Evolutionary conservation across 257 asterid genomes (phyloP).

Genomic region (Rubia yunnanensis): DNA sequence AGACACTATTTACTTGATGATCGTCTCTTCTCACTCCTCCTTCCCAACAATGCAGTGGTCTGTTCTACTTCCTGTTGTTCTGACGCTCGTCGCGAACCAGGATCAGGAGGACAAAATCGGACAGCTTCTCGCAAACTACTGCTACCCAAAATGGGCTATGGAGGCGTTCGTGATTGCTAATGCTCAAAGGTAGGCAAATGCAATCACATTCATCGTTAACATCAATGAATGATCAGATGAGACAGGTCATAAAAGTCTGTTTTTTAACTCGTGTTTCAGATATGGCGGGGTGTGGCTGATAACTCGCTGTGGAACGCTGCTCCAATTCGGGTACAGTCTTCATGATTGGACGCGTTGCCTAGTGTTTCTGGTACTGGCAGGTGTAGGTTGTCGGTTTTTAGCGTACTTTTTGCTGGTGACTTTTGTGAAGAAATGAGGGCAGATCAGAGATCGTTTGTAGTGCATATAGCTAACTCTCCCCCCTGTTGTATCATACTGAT

Average conservation of each 20-base stretch:
- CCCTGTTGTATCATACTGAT: background rate
- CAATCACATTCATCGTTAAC: background rate
- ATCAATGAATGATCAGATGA: background rate
- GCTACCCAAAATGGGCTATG: slow-evolving; percentile 91
- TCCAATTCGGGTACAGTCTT: slow-evolving; percentile 63
- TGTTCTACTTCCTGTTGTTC: slow-evolving; percentile 91
- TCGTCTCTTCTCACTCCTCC: slow-evolving; percentile 2
- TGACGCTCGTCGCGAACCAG: slow-evolving; percentile 75
- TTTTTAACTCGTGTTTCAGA: slow-evolving; percentile 15
- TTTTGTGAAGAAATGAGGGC: slow-evolving; percentile 52
- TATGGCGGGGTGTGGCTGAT: slow-evolving; percentile 93
- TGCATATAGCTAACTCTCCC: background rate
- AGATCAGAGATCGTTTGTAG: background rate
- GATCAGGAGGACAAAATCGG: slow-evolving; percentile 55
- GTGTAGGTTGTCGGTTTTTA: slow-evolving; percentile 51
- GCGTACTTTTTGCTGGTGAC: slow-evolving; percentile 66
- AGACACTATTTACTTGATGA: background rate
- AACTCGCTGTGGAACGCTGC: slow-evolving; percentile 67
- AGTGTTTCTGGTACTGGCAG: slow-evolving; percentile 33
- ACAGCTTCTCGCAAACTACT: slow-evolving; percentile 35
- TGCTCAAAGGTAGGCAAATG: slow-evolving; percentile 65
- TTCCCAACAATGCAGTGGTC: slow-evolving; percentile 62
- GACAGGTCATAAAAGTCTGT: background rate
- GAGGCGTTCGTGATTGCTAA: slow-evolving; percentile 80
- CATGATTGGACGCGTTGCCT: slow-evolving; percentile 48